Evolutionary conservation across 78 protist species (phyloP), one percentile per base, ranked within the genome.

Genomic region (Cavenderia fasciculata): DNA sequence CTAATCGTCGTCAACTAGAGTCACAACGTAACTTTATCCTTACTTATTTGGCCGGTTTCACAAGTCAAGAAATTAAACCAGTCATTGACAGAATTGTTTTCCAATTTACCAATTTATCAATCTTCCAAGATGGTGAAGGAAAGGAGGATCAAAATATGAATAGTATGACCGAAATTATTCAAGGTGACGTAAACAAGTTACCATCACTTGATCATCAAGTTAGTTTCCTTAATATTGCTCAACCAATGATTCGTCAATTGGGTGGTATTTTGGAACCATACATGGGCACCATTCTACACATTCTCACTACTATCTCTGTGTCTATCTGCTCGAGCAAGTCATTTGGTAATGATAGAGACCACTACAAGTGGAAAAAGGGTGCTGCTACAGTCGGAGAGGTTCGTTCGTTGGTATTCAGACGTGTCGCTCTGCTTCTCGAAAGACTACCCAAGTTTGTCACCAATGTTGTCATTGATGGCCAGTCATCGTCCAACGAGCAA

Each of bases 11-110:
- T 21, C 16, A 52, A 14, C 36, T 82, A 1, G 78, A 33, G 10
- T n/a, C 74, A 6, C 90, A 82, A 56, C 34, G 90, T 19, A 6
- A 40, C 1, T 68, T 57, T 27, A 82, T 82, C 11, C 68, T 68
- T 21, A 10, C 90, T 7, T 82, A 82, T 57, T 23, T 82, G 36
- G 47, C 90, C 40, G 90, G 90, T 68, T 54, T 82, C 21, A 2
- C 38, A 1, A 14, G 33, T n/a, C 38, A 49, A 21, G 90, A 82
- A 43, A 46, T 82, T 21, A 11, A 29, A 33, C 76, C 90, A 49
- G 68, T 82, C 2, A 18, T 65, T 10, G 47, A 52, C 14, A 68
- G 36, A n/a, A 2, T 82, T 3, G 10, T 69, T n/a, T 18, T 4
- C 21, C 52, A 76, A 52, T 82, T 82, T 36, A 12, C 0, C 47